A percentile compares a stretch with the other conserved stretches of the same genome.
These are phyloP conservation scores for Stentor roeselii DNA, from an alignment of 73 alveolate species.

Conservation along the genomic window DNA sequence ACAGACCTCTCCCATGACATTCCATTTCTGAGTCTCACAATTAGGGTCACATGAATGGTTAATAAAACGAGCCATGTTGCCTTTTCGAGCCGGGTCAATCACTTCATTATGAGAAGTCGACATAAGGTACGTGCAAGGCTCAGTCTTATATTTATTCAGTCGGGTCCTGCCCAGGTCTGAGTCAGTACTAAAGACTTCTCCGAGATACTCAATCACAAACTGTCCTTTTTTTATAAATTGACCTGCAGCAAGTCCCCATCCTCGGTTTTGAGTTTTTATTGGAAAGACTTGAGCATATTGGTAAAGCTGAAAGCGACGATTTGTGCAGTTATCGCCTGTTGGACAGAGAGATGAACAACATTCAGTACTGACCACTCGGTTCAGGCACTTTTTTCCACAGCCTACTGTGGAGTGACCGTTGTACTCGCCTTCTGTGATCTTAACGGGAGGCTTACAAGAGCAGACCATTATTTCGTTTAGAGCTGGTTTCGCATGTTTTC, in stretches of 20 bases:
- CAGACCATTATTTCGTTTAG: conserved; percentile 71
- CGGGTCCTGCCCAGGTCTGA: conserved; percentile 83
- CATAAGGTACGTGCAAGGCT: conserved; percentile 95
- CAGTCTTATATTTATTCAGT: conserved; percentile 75
- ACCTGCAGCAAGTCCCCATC: conserved; percentile 97
- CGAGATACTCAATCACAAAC: conserved; percentile 94
- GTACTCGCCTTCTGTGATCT: neutral
- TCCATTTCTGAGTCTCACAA: conserved; percentile 98
- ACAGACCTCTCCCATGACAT: conserved; percentile 95
- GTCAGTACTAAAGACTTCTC: conserved; percentile 92
- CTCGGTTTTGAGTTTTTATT: conserved; percentile 84
- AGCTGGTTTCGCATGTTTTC: conserved; percentile 56
- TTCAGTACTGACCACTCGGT: conserved; percentile 83
- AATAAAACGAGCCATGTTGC: conserved; percentile 96
- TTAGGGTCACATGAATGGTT: conserved; percentile 98
- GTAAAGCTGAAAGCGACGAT: conserved; percentile 86
- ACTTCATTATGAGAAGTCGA: conserved; percentile 84
- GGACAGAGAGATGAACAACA: conserved; percentile 84
- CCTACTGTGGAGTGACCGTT: conserved; percentile 41
- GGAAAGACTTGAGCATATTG: conserved; percentile 96
- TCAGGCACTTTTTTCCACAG: conserved; percentile 92
- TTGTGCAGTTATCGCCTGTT: conserved; percentile 83
- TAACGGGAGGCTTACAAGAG: conserved; percentile 48
- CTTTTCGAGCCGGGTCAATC: conserved; percentile 94
- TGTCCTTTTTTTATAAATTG: conserved; percentile 84